phyloP scores from a whole-genome alignment of 1,139 yeast species.

The Candida tetrigidarum region DNA sequence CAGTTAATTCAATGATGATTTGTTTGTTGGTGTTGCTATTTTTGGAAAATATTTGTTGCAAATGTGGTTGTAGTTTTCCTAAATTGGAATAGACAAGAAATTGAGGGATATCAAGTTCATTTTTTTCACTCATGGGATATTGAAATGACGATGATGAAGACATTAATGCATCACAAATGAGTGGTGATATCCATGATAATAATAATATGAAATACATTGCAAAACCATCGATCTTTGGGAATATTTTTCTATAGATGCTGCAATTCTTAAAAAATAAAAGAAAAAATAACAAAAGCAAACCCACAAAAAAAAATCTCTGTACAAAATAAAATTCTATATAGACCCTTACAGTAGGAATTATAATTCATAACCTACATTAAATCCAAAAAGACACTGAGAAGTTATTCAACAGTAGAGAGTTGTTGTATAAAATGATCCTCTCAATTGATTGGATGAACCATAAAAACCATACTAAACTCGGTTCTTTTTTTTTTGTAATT shows the following conservation, averaged over 20 bases:
- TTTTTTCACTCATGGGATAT: background rate
- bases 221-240: no score
- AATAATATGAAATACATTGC: no score
- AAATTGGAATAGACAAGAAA: background rate
- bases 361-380: no score
- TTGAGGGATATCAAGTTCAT: background rate
- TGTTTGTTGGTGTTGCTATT: background rate
- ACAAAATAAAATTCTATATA: no score
- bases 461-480: no score
- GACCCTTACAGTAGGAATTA: no score
- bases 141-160: background rate
- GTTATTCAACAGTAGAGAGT: no score
- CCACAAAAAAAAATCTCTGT: background rate
- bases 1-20: conserved; percentile 10
- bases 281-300: background rate
- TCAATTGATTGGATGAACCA: no score
- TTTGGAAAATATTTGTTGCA: conserved; percentile 1
- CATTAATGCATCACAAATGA: background rate
- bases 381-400: no score
- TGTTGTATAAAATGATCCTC: no score
- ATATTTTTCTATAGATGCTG: background rate
- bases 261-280: background rate
- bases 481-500: background rate
- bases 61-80: conserved; percentile 4
- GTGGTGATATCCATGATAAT: no score